These are phyloP conservation scores for Geosmithia putterillii DNA, from an alignment of 2,329 filamentous ascomycete genomes.

Conservation along the genomic window DNA sequence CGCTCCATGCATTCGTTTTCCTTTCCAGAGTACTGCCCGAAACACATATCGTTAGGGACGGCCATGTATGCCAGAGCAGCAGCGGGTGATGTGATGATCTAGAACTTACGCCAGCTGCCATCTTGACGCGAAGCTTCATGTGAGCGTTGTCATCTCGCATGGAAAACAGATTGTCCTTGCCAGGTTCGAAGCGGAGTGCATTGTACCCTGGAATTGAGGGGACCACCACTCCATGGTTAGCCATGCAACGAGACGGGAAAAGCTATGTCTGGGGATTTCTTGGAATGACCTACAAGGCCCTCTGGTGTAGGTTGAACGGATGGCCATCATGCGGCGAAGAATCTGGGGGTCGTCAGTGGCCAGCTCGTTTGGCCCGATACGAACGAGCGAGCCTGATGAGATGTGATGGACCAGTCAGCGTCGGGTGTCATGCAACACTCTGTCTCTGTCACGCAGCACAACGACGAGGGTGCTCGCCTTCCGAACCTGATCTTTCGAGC, in stretches of 20 bases:
- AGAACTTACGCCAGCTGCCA: constrained; percentile 25
- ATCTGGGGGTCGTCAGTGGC: constrained; percentile 21
- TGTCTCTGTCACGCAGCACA: not conserved
- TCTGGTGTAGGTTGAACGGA: constrained; percentile 16
- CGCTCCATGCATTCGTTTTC: constrained; percentile 36
- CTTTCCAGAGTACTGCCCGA: constrained; percentile 41
- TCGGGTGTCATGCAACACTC: not conserved
- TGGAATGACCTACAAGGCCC: constrained; percentile 11
- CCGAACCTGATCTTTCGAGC: too few species aligned
- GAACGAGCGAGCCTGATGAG: constrained; percentile 16
- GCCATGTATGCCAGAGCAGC: not conserved
- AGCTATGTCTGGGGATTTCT: not conserved
- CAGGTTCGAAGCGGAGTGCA: constrained; percentile 17
- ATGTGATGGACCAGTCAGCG: not conserved
- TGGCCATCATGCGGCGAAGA: constrained; percentile 17
- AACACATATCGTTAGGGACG: too few species aligned
- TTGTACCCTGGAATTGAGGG: constrained; percentile 19
- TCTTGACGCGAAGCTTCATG: constrained; percentile 27
- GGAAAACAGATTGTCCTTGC: constrained; percentile 18
- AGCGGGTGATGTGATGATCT: not conserved
- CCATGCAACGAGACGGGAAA: not conserved
- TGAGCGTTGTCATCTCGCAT: constrained; percentile 25
- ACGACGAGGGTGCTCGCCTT: too few species aligned
- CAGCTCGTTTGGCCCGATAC: constrained; percentile 21
- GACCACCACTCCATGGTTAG: not conserved